Percentiles rank a stretch among this genome's conserved stretches.
Conservation (phyloP, 352 stramenopile genomes). For the Phytopythium ostracodes region DNA sequence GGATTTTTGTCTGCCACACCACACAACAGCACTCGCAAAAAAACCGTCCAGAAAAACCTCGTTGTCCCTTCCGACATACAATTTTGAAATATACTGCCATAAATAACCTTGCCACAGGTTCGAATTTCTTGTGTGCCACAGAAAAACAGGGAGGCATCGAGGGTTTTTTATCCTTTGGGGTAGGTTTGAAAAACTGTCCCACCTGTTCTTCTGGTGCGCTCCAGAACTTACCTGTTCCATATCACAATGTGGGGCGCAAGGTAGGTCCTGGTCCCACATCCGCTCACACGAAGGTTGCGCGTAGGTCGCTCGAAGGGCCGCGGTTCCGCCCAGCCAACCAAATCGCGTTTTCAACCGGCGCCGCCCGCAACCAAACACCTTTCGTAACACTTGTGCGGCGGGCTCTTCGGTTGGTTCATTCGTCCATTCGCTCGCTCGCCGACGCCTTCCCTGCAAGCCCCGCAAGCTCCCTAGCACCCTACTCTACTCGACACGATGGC, state of each 20-base stretch:
- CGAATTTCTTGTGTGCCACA: background rate
- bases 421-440: slow-evolving; percentile 18
- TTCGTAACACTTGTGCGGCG: background rate
- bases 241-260: background rate
- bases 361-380: slow-evolving; percentile 1
- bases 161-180: background rate
- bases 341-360: slow-evolving; percentile 6
- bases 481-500: slow-evolving; percentile 19
- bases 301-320: slow-evolving; percentile 23
- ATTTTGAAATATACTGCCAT: background rate
- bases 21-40: background rate
- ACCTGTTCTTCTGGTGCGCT: background rate
- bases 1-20: slow-evolving; percentile 11
- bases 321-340: slow-evolving; percentile 28
- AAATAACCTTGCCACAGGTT: background rate
- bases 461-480: background rate
- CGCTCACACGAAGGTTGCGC: slow-evolving; percentile 10
- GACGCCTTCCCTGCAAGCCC: slow-evolving; percentile 6
- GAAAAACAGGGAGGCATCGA: background rate
- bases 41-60: background rate
- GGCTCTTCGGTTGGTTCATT: slow-evolving; percentile 18
- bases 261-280: background rate
- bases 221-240: background rate
- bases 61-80: background rate
- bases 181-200: background rate